Conservation (phyloP, 2,329 filamentous ascomycete species). For the Dactylellina parvicollis region DNA sequence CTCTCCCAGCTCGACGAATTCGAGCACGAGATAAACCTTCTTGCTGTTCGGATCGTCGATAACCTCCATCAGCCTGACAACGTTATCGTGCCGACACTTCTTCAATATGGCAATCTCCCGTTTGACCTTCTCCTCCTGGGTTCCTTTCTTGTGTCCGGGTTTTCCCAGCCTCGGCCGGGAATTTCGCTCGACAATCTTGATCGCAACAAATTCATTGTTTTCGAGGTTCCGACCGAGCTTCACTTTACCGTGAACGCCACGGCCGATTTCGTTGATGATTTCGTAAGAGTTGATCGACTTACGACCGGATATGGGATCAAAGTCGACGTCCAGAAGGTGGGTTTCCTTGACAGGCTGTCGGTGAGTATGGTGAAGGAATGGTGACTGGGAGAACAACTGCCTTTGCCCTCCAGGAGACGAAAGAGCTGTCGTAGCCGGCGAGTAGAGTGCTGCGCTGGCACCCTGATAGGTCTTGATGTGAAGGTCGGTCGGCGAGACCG, state of each 20-base stretch:
- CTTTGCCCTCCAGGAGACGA: slow-evolving; percentile 46
- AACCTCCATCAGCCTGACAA: slow-evolving; percentile 93
- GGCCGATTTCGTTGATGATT: slow-evolving; percentile 93
- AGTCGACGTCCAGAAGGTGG: slow-evolving; percentile 71
- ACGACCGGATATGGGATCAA: slow-evolving; percentile 85
- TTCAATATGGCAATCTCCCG: slow-evolving; percentile 97
- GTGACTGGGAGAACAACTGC: slow-evolving; percentile 49
- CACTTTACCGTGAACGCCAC: slow-evolving; percentile 96
- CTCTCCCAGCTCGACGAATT: slow-evolving; percentile 93
- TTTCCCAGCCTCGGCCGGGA: slow-evolving; percentile 90
- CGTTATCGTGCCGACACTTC: slow-evolving; percentile 96
- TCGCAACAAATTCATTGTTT: slow-evolving; percentile 83
- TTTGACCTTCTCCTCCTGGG: slow-evolving; percentile 78
- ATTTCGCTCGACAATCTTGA: slow-evolving; percentile 97
- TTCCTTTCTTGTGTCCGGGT: slow-evolving; percentile 65
- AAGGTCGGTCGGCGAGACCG: slow-evolving; percentile 45
- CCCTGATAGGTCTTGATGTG: slow-evolving; percentile 51
- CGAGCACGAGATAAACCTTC: slow-evolving; percentile 98
- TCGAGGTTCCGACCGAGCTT: slow-evolving; percentile 87
- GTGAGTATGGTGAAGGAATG: slow-evolving; percentile 57
- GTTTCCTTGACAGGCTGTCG: slow-evolving; percentile 57
- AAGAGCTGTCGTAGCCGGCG: slow-evolving; percentile 48
- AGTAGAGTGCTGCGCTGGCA: slow-evolving; percentile 46
- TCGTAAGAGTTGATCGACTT: slow-evolving; percentile 99
- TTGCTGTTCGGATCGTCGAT: slow-evolving; percentile 96